Percentiles rank a stretch among this genome's conserved stretches.
These are phyloP conservation scores for Hypoxylon rubiginosum DNA, from an alignment of 2,329 filamentous ascomycete genomes.

Conservation along the genomic window DNA sequence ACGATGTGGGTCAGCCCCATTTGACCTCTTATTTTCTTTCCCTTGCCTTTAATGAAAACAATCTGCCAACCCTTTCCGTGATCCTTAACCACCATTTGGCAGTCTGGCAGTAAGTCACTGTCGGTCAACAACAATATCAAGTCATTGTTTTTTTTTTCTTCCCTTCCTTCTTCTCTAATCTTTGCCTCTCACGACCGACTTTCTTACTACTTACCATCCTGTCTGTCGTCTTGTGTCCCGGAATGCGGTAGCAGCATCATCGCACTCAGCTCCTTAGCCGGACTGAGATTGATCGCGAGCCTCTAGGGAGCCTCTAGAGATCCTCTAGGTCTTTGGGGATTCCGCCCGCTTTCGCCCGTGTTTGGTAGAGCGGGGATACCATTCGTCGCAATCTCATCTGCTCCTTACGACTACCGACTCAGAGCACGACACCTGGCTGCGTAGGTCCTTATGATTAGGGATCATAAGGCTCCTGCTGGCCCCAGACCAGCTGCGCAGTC, in stretches of 20 bases:
- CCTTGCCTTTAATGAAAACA: slow-evolving; percentile 42
- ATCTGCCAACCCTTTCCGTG: slow-evolving; percentile 42
- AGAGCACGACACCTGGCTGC: slow-evolving; percentile 31
- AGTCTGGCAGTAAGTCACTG: slow-evolving; percentile 32
- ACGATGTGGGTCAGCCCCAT: slow-evolving; percentile 39
- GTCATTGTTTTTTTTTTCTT: slow-evolving; percentile 6
- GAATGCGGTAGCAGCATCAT: slow-evolving; percentile 71
- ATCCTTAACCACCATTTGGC: slow-evolving; percentile 37
- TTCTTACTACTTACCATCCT: slow-evolving; percentile 39
- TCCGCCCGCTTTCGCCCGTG: slow-evolving; percentile 30
- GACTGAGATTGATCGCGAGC: slow-evolving; percentile 63
- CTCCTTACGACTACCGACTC: slow-evolving; percentile 32
- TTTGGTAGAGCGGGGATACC: slow-evolving; percentile 33
- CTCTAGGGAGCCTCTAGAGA: slow-evolving; percentile 33
- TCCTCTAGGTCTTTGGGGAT: slow-evolving; percentile 30
- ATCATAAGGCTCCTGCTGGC: slow-evolving; percentile 70
- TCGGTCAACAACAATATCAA: slow-evolving; percentile 38
- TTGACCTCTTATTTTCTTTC: slow-evolving; percentile 46
- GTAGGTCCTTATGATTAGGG: slow-evolving; percentile 63
- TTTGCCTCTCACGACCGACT: slow-evolving; percentile 23
- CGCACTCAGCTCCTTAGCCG: slow-evolving; percentile 71
- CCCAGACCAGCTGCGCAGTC: slow-evolving; percentile 70
- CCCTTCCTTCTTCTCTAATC: background rate
- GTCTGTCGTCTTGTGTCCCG: slow-evolving; percentile 51
- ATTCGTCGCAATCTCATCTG: slow-evolving; percentile 22